Conservation (phyloP, 2,329 filamentous ascomycete genomes). For the Cordyceps cicadae region DNA sequence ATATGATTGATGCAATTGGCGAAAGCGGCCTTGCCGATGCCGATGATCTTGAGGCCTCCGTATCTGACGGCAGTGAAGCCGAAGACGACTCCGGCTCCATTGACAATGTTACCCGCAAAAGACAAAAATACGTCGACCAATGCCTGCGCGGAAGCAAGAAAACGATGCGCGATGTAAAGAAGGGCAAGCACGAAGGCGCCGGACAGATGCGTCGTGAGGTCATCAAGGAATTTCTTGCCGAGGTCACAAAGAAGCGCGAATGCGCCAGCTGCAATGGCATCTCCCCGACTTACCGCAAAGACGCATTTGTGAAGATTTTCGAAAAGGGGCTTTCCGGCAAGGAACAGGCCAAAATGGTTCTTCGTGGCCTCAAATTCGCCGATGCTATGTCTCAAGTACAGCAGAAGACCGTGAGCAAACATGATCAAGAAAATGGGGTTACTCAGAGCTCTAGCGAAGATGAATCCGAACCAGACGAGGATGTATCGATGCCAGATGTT, state of each 20-base stretch:
- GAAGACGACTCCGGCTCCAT: conserved; percentile 54
- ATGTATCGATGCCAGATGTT: conserved; percentile 26
- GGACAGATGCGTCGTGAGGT: conserved; percentile 66
- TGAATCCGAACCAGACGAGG: conserved; percentile 25
- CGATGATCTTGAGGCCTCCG: conserved; percentile 21
- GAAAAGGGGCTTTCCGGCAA: conserved; percentile 69
- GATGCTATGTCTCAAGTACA: conserved; percentile 55
- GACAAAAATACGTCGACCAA: conserved; percentile 62
- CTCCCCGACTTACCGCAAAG: conserved; percentile 78
- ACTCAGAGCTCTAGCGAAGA: conserved; percentile 24
- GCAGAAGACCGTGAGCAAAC: conserved; percentile 26
- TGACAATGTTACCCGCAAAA: conserved; percentile 44
- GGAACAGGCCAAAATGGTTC: conserved; percentile 68
- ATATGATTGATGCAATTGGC: conserved; percentile 45
- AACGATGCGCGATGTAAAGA: conserved; percentile 40
- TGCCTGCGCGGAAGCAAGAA: conserved; percentile 55
- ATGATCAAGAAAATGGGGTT: conserved; percentile 17
- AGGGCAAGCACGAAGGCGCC: conserved; percentile 75
- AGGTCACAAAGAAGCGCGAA: conserved; percentile 59
- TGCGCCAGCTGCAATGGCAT: conserved; percentile 63
- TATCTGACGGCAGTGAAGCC: conserved; percentile 44
- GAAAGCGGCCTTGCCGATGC: conserved; percentile 29
- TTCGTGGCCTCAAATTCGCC: conserved; percentile 54
- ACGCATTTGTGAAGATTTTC: conserved; percentile 89
- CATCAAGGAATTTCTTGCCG: conserved; percentile 72